These are phyloP conservation scores for Macrophomina phaseolina DNA, from an alignment of 2,329 filamentous ascomycete species.

Conservation along the genomic window DNA sequence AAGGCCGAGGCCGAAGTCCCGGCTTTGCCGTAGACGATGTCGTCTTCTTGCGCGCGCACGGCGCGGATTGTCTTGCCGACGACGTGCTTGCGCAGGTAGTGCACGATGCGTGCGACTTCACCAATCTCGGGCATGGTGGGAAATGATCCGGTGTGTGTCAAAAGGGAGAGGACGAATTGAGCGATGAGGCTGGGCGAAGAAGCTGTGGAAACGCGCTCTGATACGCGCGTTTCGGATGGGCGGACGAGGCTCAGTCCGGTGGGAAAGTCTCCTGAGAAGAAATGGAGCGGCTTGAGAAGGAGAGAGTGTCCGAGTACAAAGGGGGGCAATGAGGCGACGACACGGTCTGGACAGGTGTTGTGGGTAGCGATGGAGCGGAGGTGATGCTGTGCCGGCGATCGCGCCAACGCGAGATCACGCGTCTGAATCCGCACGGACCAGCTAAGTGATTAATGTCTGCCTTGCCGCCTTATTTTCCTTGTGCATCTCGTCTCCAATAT, in stretches of 20 bases:
- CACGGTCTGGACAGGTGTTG: not conserved
- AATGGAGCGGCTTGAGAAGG: too few species aligned
- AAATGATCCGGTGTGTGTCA: not conserved
- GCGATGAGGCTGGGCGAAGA: not conserved
- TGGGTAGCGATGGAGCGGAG: not conserved
- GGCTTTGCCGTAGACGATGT: slow-evolving; percentile 87
- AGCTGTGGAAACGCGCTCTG: not conserved
- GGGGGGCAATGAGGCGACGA: not conserved
- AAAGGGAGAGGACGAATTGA: not conserved
- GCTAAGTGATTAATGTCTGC: not conserved
- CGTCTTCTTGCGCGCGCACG: slow-evolving; percentile 76
- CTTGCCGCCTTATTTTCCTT: too few species aligned
- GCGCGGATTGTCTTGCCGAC: slow-evolving; percentile 79
- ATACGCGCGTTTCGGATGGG: too few species aligned
- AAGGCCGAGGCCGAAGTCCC: slow-evolving; percentile 80
- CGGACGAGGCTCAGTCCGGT: too few species aligned
- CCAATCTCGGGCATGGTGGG: slow-evolving; percentile 47
- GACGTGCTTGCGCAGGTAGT: slow-evolving; percentile 82
- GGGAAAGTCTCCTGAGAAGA: too few species aligned
- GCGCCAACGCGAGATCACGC: slow-evolving; percentile 25
- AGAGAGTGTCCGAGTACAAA: too few species aligned
- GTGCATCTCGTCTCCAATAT: too few species aligned
- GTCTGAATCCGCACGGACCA: slow-evolving; percentile 10
- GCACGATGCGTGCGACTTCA: slow-evolving; percentile 79
- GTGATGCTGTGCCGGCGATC: slow-evolving; percentile 8